phyloP scores from a whole-genome alignment of 202 grass and related monocot genomes.

The Musa balbisiana region DNA sequence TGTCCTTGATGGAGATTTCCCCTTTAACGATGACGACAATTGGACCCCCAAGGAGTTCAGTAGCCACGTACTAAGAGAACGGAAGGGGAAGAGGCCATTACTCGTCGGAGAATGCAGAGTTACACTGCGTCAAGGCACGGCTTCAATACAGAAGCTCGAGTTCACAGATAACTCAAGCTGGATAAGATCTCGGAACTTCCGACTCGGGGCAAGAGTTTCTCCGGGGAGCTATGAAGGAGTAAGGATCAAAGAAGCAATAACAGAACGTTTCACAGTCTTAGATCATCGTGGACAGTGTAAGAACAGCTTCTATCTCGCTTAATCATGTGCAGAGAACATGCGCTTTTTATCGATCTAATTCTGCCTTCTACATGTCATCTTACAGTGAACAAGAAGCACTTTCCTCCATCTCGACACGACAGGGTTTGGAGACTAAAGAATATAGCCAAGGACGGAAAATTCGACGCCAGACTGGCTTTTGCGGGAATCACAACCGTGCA shows the following conservation, averaged over 20 bases:
- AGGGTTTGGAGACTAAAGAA: no score
- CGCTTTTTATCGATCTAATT: no score
- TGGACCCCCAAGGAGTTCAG: conserved; percentile 30
- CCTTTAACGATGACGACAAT: neutral
- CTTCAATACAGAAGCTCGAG: no score
- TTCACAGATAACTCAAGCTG: no score
- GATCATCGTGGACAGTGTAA: conserved; percentile 25
- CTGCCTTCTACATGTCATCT: neutral
- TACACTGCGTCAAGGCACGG: no score
- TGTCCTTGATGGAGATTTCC: conserved; percentile 20
- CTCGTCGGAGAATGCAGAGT: conserved; percentile 4
- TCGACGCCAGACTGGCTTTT: no score
- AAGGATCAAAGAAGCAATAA: conserved; percentile 26
- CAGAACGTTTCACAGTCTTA: conserved; percentile 8
- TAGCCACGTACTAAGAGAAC: conserved; percentile 8
- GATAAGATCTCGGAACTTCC: neutral
- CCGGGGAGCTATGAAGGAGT: neutral
- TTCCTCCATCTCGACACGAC: no score
- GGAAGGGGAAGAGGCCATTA: conserved; percentile 21
- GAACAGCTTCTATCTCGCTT: no score
- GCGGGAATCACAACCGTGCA: no score
- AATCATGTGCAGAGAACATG: neutral
- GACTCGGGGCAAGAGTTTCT: conserved; percentile 17
- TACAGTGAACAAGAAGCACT: no score
- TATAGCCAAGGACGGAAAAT: no score